phyloP scores from a whole-genome alignment of 2,329 filamentous ascomycete species.

The Talaromyces verruculosus region DNA sequence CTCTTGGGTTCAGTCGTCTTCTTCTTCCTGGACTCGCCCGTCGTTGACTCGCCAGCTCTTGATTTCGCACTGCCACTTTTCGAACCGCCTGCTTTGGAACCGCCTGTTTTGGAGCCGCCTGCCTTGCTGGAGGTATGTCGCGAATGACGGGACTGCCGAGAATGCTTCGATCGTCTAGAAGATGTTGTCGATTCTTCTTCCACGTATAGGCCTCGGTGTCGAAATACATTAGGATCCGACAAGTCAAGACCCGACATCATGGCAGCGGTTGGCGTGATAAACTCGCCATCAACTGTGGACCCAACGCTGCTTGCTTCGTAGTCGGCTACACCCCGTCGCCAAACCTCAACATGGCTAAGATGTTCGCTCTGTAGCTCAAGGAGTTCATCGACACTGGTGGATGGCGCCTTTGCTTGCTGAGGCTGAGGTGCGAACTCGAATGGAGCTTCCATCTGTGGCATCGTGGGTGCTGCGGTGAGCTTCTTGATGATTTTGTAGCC shows the following conservation, averaged over 20 bases:
- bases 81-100: neutral
- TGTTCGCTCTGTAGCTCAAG: slow-evolving; percentile 53
- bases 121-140: slow-evolving; percentile 7
- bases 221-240: slow-evolving; percentile 32
- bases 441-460: neutral
- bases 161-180: slow-evolving; percentile 31
- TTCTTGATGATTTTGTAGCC: slow-evolving; percentile 97
- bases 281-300: slow-evolving; percentile 65
- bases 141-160: slow-evolving; percentile 29
- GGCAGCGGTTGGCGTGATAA: slow-evolving; percentile 61
- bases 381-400: slow-evolving; percentile 55
- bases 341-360: slow-evolving; percentile 60
- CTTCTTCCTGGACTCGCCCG: slow-evolving; percentile 15
- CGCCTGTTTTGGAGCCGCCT: neutral
- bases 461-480: slow-evolving; percentile 53
- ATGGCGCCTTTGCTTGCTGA: slow-evolving; percentile 23
- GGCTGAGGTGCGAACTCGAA: neutral
- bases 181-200: slow-evolving; percentile 33
- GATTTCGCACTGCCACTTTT: neutral
- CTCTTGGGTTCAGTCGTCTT: slow-evolving; percentile 19
- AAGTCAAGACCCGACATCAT: slow-evolving; percentile 47
- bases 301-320: slow-evolving; percentile 54
- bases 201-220: slow-evolving; percentile 29
- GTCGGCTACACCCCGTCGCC: slow-evolving; percentile 64
- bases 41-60: slow-evolving; percentile 5